These are phyloP conservation scores for Wallacemonas sp. DNA, from an alignment of 208 protist species.

Conservation along the genomic window DNA sequence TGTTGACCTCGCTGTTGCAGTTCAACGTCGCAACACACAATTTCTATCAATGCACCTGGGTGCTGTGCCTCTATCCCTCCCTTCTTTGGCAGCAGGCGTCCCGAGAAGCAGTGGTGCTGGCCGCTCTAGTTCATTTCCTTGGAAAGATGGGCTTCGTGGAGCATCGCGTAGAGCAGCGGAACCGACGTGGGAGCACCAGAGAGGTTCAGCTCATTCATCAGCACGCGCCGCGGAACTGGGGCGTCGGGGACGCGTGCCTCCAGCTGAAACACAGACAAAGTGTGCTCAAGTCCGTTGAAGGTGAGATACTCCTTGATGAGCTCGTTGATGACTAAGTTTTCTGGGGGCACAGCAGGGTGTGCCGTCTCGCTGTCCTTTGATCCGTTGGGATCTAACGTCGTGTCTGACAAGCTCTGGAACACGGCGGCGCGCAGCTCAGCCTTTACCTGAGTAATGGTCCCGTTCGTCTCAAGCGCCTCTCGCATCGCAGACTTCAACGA, in stretches of 20 bases:
- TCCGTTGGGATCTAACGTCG: conserved; percentile 21
- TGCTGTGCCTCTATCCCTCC: not conserved
- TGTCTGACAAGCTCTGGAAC: conserved; percentile 76
- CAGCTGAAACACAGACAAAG: conserved; percentile 82
- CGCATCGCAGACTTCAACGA: conserved; percentile 86
- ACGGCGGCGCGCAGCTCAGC: conserved; percentile 89
- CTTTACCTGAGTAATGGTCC: conserved; percentile 86
- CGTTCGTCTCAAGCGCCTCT: conserved; percentile 80
- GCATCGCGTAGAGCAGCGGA: conserved; percentile 80
- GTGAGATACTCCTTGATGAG: conserved; percentile 94
- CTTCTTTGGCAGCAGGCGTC: not conserved
- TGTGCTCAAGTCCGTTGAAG: conserved; percentile 92
- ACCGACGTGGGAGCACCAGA: conserved; percentile 63
- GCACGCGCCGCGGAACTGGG: conserved; percentile 62
- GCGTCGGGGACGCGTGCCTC: conserved; percentile 63
- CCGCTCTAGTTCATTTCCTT: conserved; percentile 38
- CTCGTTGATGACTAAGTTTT: conserved; percentile 94
- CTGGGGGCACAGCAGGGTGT: conserved; percentile 71
- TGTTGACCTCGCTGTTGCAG: not conserved
- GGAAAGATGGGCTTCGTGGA: conserved; percentile 69
- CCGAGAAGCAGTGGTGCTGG: no score
- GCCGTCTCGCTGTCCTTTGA: conserved; percentile 1
- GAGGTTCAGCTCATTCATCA: conserved; percentile 80
- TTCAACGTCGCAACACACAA: no score
- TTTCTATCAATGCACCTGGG: not conserved